A percentile compares a stretch with the other conserved stretches of the same genome.
Evolutionary conservation across 352 stramenopile genomes (phyloP).

Genomic region (Globisporangium mamillatum): DNA sequence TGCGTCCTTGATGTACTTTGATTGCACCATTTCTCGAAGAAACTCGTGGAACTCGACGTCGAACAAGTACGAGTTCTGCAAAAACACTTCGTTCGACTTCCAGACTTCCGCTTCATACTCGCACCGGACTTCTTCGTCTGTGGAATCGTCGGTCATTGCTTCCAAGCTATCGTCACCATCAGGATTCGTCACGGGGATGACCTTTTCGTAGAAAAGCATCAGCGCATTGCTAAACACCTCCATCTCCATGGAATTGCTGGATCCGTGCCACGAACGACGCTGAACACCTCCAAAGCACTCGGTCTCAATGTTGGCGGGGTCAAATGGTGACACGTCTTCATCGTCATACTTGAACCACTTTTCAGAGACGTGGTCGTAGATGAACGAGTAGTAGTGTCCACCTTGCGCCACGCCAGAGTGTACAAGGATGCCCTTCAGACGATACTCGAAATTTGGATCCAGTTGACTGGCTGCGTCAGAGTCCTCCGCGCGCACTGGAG

Average conservation of each 20-base stretch:
- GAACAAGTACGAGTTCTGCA: slow-evolving; percentile 95
- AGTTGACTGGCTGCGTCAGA: slow-evolving; percentile 25
- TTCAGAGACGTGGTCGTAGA: slow-evolving; percentile 84
- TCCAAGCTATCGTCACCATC: slow-evolving; percentile 26
- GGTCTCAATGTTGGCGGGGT: slow-evolving; percentile 94
- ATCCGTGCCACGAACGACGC: slow-evolving; percentile 90
- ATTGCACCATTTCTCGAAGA: slow-evolving; percentile 86
- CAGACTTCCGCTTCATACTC: slow-evolving; percentile 91
- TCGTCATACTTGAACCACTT: slow-evolving; percentile 99
- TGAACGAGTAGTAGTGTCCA: slow-evolving; percentile 98
- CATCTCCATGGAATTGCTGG: slow-evolving; percentile 95
- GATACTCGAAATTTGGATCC: slow-evolving; percentile 96
- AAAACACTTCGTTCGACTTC: slow-evolving; percentile 93
- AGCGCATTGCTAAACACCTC: slow-evolving; percentile 98
- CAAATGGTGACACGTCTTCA: slow-evolving; percentile 98
- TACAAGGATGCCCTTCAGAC: slow-evolving; percentile 96
- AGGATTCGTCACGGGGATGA: slow-evolving; percentile 55
- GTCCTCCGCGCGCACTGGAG: slow-evolving; percentile 20
- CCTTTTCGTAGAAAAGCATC: slow-evolving; percentile 99
- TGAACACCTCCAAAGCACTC: slow-evolving; percentile 99
- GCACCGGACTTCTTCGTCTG: slow-evolving; percentile 38
- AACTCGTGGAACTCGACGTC: slow-evolving; percentile 96
- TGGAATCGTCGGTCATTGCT: slow-evolving; percentile 16
- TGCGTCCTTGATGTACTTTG: slow-evolving; percentile 72
- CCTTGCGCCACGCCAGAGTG: slow-evolving; percentile 98